Base-by-base conservation (phyloP, 495 filamentous ascomycete species). In the Daldinia vernicosa region DNA sequence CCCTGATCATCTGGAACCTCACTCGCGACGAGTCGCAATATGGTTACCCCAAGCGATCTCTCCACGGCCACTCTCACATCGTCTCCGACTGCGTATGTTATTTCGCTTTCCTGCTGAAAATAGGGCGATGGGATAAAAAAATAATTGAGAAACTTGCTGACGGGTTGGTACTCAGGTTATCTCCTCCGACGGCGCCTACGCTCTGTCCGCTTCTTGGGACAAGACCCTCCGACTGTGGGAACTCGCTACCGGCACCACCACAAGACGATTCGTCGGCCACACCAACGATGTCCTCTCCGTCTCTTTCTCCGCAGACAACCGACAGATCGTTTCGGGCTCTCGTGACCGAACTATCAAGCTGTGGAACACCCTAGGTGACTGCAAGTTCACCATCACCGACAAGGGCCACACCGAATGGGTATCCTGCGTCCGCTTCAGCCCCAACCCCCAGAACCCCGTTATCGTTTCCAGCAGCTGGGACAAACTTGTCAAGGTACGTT, bases 391-490 rank as follows among this genome's bases (percentile, higher is more conserved):
- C 88, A 98, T 99, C 89, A 95, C 92, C 85, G 95, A 99, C 78
- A 98, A 99, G 90, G 95, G 96, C 78, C 95, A 99, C 86, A 92
- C 93, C 82, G 95, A 99, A 85, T 99, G 95, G 95, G 96, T 98
- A 68, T 97, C 94, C 67, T 98, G 96, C 87, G 95, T 99, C 68
- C 91, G 95, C 80, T 99, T 99, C 92, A 94, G 91, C 88, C 95
- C 95, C 76, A 99, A 99, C 88, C 95, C 95, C 76, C 94, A 98
- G 88, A 98, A 98, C 89, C 95, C 95, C 76, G 95, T 99, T 80
- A 99, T 99, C 83, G 95, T 99, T 81, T 95, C 92, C 81, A 91
- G 91, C 84, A 94, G 94, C 77, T 99, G 95, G 96, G 95, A 99
- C 88, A 99, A 99, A 89, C 90, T 97, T 70, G 95, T 99, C 79